Percentiles rank a stretch among this genome's conserved stretches.
Conservation (phyloP, 2,329 filamentous ascomycete species). For the Verticillium tricorpus region DNA sequence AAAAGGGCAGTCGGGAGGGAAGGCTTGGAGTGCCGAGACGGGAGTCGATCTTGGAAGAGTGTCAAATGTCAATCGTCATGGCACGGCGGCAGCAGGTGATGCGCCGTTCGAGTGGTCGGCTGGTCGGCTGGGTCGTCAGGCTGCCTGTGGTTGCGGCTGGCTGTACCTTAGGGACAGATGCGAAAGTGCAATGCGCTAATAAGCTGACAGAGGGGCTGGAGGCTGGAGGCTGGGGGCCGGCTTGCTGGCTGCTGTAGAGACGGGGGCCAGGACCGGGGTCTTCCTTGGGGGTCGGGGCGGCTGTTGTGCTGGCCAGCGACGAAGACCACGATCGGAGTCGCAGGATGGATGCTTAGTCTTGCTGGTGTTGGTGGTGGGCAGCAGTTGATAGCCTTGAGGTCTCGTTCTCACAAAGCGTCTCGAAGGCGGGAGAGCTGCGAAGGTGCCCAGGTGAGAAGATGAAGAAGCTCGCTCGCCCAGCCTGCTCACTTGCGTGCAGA, state of each 20-base stretch:
- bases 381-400: background rate
- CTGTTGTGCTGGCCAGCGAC: background rate
- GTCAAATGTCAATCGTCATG: conserved; percentile 1
- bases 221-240: background rate
- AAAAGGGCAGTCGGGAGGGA: background rate
- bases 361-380: background rate
- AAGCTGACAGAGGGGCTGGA: background rate
- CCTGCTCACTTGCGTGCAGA: background rate
- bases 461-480: background rate
- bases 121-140: background rate
- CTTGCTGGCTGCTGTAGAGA: background rate
- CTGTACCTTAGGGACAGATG: background rate
- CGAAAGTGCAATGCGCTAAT: background rate
- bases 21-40: background rate
- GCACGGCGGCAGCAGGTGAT: background rate
- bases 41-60: conserved; percentile 2
- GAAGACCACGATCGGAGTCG: background rate
- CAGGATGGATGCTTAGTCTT: background rate
- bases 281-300: background rate
- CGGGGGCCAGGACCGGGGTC: background rate
- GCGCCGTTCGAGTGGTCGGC: background rate
- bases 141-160: background rate
- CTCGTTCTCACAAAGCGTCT: background rate
- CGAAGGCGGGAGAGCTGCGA: background rate
- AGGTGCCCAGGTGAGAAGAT: background rate